Percentiles rank a stretch among this genome's conserved stretches.
phyloP scores from a whole-genome alignment of 2,329 filamentous ascomycete species.

The Simplicillium sp. region DNA sequence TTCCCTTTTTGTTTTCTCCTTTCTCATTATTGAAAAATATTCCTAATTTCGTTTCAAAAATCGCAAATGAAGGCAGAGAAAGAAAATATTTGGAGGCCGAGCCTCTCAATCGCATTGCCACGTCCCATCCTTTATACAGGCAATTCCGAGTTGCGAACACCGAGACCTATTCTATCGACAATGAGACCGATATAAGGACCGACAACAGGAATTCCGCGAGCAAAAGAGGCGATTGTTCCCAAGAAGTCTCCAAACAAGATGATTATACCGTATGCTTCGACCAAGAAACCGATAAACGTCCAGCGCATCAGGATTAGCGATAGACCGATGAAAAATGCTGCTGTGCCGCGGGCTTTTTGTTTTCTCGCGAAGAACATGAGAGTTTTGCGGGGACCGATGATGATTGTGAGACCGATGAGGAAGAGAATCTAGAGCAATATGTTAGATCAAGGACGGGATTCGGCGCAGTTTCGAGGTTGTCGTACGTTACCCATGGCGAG shows the following conservation, averaged over 20 bases:
- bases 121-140: slow-evolving; percentile 48
- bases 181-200: slow-evolving; percentile 74
- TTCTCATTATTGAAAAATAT: too few species aligned
- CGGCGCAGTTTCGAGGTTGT: slow-evolving; percentile 5
- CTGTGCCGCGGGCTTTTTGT: slow-evolving; percentile 86
- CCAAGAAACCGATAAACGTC: slow-evolving; percentile 81
- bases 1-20: too few species aligned
- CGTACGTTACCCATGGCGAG: slow-evolving; percentile 94
- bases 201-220: slow-evolving; percentile 72
- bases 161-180: slow-evolving; percentile 62
- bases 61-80: too few species aligned
- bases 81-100: too few species aligned
- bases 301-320: slow-evolving; percentile 79
- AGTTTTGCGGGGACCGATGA: slow-evolving; percentile 88
- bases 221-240: slow-evolving; percentile 82
- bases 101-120: too few species aligned
- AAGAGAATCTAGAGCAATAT: slow-evolving; percentile 69
- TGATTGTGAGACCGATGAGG: slow-evolving; percentile 89
- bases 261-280: slow-evolving; percentile 89
- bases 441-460: slow-evolving; percentile 4
- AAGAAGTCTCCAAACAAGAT: slow-evolving; percentile 95
- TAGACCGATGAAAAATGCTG: slow-evolving; percentile 78
- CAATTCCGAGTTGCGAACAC: slow-evolving; percentile 65
- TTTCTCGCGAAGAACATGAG: slow-evolving; percentile 87
- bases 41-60: too few species aligned